Conservation (phyloP, 2,329 filamentous ascomycete genomes). For the Fusarium begoniae region DNA sequence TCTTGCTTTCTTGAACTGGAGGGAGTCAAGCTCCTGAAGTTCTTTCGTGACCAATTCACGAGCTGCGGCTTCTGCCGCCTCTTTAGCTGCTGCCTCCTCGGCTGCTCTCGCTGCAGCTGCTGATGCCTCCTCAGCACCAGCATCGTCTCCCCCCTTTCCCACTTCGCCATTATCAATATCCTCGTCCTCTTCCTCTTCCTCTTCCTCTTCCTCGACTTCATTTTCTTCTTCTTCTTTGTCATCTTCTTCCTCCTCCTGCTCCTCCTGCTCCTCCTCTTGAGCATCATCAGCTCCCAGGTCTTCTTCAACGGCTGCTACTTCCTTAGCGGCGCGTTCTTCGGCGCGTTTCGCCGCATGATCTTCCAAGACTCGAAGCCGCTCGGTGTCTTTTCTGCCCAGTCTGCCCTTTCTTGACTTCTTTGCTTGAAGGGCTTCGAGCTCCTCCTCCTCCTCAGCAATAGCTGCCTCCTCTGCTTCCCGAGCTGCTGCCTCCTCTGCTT, state of each 20-base stretch:
- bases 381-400: slow-evolving; percentile 39
- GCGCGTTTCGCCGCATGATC: slow-evolving; percentile 28
- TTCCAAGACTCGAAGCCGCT: slow-evolving; percentile 30
- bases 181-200: neutral
- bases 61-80: slow-evolving; percentile 28
- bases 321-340: slow-evolving; percentile 36
- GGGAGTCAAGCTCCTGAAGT: slow-evolving; percentile 20
- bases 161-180: neutral
- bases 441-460: slow-evolving; percentile 28
- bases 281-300: neutral
- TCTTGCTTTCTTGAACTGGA: slow-evolving; percentile 35
- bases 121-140: neutral
- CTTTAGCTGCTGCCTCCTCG: slow-evolving; percentile 31
- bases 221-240: slow-evolving; percentile 12
- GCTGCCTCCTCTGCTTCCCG: slow-evolving; percentile 26
- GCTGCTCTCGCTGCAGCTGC: slow-evolving; percentile 11
- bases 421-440: slow-evolving; percentile 25
- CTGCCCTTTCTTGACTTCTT: slow-evolving; percentile 39
- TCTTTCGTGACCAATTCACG: slow-evolving; percentile 40
- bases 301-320: slow-evolving; percentile 17
- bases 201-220: neutral
- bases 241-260: slow-evolving; percentile 37
- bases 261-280: slow-evolving; percentile 40
- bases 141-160: neutral
- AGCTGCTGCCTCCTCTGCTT: slow-evolving; percentile 35